Base-by-base conservation (phyloP, 176 grass and related monocot genomes). In the Musa schizocarpa region DNA sequence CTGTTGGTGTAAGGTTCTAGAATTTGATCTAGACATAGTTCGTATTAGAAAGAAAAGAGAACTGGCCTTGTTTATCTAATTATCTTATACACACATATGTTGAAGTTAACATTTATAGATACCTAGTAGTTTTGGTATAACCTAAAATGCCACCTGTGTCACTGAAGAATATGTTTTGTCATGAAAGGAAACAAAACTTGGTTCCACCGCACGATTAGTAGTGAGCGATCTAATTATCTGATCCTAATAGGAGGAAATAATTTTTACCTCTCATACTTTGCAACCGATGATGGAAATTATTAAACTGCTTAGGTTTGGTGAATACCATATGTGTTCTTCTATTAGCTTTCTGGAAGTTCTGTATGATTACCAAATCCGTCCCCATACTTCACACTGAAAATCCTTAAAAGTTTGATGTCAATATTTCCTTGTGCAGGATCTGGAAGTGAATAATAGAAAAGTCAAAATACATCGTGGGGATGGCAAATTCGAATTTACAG, bases 391-490 rank as follows among this genome's bases (percentile, higher is more conserved):
- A 23, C 0, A 13, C 22, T 0, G 2, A 55, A 14, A 74, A 27
- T 74, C 21, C 13, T 21, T 53, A 25, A 52, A 20, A 17, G 19
- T 56, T 27, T 26, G 12, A 22, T 77, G 43, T n/a, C 10, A 48
- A 77, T 65, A 11, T 14, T 64, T 64, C 21, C 59, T 53, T 65
- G 43, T 53, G 11, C 53, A 99, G 96, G 96, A 99, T 86, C 75
- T 86, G 77, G 91, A 86, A 69, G 84, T 99, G 70, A 99, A 99
- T 61, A 89, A 84, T 78, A 82, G 96, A 86, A 92, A 86, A 74
- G 96, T 99, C 74, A 81, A 81, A 78, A 73, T 94, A 49, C 86
- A 99, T 69, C 80, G 16, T 29, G 88, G 83, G 17, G 85, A 81
- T 63, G 91, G 91, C 26, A 67, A 65, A 75, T 99, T 99, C 75